Conservation (phyloP, 2,329 filamentous ascomycete species). For the Hymenoscyphus albidus region DNA sequence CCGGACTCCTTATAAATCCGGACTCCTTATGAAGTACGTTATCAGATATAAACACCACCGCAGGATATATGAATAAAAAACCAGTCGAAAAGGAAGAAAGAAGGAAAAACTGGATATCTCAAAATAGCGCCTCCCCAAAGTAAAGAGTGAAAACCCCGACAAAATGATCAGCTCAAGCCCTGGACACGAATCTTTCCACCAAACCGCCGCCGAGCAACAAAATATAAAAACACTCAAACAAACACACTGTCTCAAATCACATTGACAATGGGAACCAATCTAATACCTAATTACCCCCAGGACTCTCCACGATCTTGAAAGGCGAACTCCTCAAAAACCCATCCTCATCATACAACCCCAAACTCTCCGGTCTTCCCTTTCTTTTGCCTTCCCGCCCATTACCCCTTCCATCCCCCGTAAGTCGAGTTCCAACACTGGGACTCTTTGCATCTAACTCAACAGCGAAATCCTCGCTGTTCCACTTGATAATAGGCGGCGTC, state of each 20-base stretch:
- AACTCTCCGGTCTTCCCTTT: conserved; percentile 14
- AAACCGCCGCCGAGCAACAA: neutral
- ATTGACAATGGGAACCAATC: neutral
- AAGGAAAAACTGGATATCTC: neutral
- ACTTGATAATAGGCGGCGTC: conserved; percentile 20
- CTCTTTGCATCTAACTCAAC: conserved; percentile 6
- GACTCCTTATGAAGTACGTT: no score
- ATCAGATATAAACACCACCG: neutral
- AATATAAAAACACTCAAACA: neutral
- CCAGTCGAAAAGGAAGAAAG: neutral
- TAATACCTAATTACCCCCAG: neutral
- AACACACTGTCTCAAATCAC: neutral
- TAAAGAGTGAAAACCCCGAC: neutral
- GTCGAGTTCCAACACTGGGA: neutral
- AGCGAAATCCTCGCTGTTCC: conserved; percentile 4
- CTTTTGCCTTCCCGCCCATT: neutral
- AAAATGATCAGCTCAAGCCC: neutral
- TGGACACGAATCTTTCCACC: neutral
- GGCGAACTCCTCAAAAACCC: conserved; percentile 28
- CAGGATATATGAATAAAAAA: neutral
- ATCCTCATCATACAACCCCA: conserved; percentile 27
- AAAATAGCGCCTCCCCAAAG: neutral
- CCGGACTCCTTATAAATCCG: no score
- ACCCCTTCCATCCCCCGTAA: conserved; percentile 3
- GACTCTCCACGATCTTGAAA: neutral